Evolutionary conservation across 2,329 filamentous ascomycete genomes (phyloP), one percentile per base, ranked within the genome.

Genomic region (Ophiosphaerella herpotricha): DNA sequence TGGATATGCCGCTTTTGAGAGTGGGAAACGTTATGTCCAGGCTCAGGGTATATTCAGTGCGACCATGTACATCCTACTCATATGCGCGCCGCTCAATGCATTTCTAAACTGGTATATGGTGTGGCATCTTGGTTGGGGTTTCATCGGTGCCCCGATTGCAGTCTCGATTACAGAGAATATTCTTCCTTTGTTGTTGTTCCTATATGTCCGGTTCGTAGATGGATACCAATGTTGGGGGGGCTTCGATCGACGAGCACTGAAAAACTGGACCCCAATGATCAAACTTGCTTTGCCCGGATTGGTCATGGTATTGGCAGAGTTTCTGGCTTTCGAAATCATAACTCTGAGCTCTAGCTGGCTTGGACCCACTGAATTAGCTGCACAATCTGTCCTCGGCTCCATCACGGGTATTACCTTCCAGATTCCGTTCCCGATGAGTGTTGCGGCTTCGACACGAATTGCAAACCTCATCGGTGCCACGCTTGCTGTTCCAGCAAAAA

Each of bases 271-370:
- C 1, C 87, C 87, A 7, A 95, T 96, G 93, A 84, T 97, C 63
- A 85, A 85, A 40, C 86, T 97, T 33, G 91, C 93, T 0, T 77
- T 97, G 11, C 92, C 93, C 0, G 93, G 93, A 1, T 85, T 97
- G 70, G 78, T 96, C 58, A 97, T 97, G 92, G 88, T 97, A 2
- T 86, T 95, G 71, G 91, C 93, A 5, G 93, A 97, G 71, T 96
- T 90, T 76, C 82, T 97, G 9, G 91, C 92, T 6, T 97, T 97
- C 71, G 93, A 97, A 72, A 85, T 96, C 41, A 79, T 96, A 55
- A 96, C 91, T 0, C 80, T 97, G n/a, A 85, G 86, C 7, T 84
- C 90, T 0, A 90, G 87, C 43, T 90, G 89, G 61, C 86, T 97
- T 50, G 89, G 89, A 13, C 85, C 89, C 1, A 86, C 86, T 14